phyloP scores from a whole-genome alignment of 352 stramenopile genomes.

The Phytophthora lateralis region DNA sequence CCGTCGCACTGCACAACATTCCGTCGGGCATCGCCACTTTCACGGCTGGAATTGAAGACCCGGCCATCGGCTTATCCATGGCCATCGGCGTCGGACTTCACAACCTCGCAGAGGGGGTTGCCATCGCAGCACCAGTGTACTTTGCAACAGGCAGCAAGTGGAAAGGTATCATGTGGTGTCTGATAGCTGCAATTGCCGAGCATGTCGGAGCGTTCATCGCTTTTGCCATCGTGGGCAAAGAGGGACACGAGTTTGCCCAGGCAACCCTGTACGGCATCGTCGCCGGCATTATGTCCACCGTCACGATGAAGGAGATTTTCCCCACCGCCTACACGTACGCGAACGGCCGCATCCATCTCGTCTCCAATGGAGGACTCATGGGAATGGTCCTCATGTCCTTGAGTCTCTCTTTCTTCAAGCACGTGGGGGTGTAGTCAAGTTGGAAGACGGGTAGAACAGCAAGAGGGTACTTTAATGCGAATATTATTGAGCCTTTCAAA shows the following conservation, averaged over 20 bases:
- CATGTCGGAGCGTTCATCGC: conserved; percentile 89
- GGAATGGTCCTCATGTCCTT: conserved; percentile 93
- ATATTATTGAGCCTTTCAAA: too few relatives aligned
- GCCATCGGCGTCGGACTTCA: conserved; percentile 95
- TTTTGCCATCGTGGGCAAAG: conserved; percentile 66
- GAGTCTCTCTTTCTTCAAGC: conserved; percentile 89
- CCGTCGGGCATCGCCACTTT: conserved; percentile 97
- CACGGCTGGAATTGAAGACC: conserved; percentile 88
- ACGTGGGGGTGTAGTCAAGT: conserved; percentile 35
- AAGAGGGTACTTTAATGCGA: background rate
- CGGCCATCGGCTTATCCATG: conserved; percentile 86
- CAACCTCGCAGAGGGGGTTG: conserved; percentile 97
- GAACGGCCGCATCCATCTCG: conserved; percentile 74
- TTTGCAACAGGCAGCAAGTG: conserved; percentile 95
- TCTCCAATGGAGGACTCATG: conserved; percentile 76
- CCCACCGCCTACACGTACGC: conserved; percentile 92
- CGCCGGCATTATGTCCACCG: conserved; percentile 94
- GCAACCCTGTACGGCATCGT: conserved; percentile 91
- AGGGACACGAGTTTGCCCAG: conserved; percentile 47
- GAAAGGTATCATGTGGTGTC: conserved; percentile 94
- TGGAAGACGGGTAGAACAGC: background rate
- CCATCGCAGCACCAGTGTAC: conserved; percentile 96
- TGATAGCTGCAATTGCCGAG: conserved; percentile 89
- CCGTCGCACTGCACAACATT: conserved; percentile 97
- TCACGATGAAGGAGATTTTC: conserved; percentile 91